Base-by-base conservation (phyloP, 1,284 basidiomycete species). In the Moniliella sp. region DNA sequence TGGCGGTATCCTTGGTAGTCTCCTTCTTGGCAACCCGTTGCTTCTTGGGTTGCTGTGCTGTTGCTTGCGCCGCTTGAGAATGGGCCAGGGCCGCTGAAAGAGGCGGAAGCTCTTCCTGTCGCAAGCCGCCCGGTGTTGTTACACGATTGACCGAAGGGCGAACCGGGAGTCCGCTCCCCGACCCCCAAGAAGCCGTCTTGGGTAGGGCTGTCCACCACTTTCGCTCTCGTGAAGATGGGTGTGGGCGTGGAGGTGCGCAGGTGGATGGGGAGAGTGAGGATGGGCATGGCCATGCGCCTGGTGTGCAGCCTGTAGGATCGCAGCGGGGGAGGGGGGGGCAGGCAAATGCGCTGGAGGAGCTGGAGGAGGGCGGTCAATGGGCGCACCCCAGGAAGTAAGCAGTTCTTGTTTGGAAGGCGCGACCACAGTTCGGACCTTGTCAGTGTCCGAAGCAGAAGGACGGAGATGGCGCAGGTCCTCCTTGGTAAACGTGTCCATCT, bases 401-500 rank as follows among this genome's bases (percentile, higher is more conserved):
- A n/a, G n/a, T 7, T 23, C 21, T 23, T 23, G 21, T n/a, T 23
- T n/a, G 8, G 21, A 23, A 7, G 8, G 8, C 21, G 21, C n/a
- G 8, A n/a, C 21, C n/a, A 23, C 21, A 7, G 21, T n/a, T 23
- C 8, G 7, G 7, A n/a, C 21, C 21, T 7, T 23, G 21, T 23
- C 21, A n/a, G 8, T 23, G n/a, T 23, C 21, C 21, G 7, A 7
- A n/a, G 21, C 21, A 23, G 21, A 7, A 23, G 7, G 21, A 7
- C 21, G 21, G 8, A 23, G 21, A 21, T 53, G 57, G 15, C 47
- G 47, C 4, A 59, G 44, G 28, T 59, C 56, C 30, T 59, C 56
- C 28, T 59, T 59, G 9, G 56, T 59, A 31, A 59, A 93, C 47
- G 79, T 84, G 62, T 99, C 91, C 36, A 82, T 81, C 61, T 97